Evolutionary conservation across 2,329 filamentous ascomycete genomes (phyloP), one percentile per base, ranked within the genome.

Genomic region (Geosmithia putterillii): DNA sequence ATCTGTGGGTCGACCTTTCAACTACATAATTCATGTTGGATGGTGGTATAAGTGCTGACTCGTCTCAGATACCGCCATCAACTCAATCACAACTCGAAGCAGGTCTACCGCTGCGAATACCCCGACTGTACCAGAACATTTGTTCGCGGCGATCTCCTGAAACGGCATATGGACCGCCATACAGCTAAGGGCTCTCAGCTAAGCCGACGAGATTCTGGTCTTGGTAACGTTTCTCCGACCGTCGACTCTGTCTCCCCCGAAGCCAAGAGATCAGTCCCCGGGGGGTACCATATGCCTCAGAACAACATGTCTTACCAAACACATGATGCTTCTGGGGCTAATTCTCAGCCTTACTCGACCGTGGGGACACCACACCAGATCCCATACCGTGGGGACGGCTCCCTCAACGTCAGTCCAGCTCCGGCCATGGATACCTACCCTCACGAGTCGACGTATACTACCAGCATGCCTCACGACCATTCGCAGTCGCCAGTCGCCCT

Each of bases 21-120:
- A 9, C 28, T 6, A 32, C 28, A 7, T 34, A 39, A 9, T 23
- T 19, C 25, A 28, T 14, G 17, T 19, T 3, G 28, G 15, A 36
- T 20, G 15, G 23, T 37, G 50, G 15, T 3, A n/a, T 6, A 17
- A 9, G 35, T 43, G 44, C 56, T 61, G 46, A 65, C 47, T 32
- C 18, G 42, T 14, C 36, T 18, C 47, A 81, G 77, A 39, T 79
- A 95, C 65, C 80, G 92, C 39, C 90, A 96, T 64, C 89, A 96
- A 65, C 67, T 96, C 52, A 98, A 98, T 59, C 92, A 96, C 64
- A 83, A 86, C 45, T 90, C 90, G 17, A 95, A 95, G 64, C 86
- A 94, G 58, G 94, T 95, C 44, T 96, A 94, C 59, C 79, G 79
- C 56, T 96, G 92, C 68, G 86, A 94, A 57, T 95, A 89, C 54